Conservation (phyloP, 768 basidiomycete genomes). For the Saitozyma sp. region DNA sequence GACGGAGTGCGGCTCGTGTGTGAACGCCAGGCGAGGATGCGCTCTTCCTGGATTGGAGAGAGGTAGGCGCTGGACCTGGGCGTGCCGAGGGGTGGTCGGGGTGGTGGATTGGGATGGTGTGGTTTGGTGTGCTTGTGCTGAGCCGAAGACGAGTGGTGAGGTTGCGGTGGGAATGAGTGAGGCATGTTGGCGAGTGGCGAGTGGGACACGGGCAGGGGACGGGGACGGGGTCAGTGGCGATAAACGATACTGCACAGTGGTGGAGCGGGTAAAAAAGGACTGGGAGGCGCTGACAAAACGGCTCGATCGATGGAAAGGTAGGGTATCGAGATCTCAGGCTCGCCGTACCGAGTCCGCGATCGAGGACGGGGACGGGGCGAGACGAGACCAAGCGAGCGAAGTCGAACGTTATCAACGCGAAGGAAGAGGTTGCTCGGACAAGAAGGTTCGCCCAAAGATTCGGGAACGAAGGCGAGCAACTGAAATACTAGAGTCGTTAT, state of each 20-base stretch:
- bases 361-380: no score
- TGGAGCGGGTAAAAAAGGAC: not conserved
- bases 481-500: no score
- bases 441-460: no score
- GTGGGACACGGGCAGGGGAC: not conserved
- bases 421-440: no score
- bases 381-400: no score
- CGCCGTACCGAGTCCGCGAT: no score
- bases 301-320: no score
- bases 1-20: conserved; percentile 6
- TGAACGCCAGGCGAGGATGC: conserved; percentile 20
- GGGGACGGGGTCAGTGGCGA: not conserved
- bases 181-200: not conserved
- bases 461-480: no score
- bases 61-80: conserved; percentile 12
- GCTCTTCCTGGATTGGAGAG: conserved; percentile 22
- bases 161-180: conserved; percentile 2
- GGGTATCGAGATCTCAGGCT: no score
- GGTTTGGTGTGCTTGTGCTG: not conserved
- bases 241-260: not conserved
- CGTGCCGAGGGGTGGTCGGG: not conserved
- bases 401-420: no score
- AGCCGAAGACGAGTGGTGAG: conserved; percentile 1
- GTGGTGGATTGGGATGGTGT: conserved; percentile 5
- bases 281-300: not conserved